Evolutionary conservation across 2,329 filamentous ascomycete species (phyloP).

Genomic region (Aureobasidium melanogenum): DNA sequence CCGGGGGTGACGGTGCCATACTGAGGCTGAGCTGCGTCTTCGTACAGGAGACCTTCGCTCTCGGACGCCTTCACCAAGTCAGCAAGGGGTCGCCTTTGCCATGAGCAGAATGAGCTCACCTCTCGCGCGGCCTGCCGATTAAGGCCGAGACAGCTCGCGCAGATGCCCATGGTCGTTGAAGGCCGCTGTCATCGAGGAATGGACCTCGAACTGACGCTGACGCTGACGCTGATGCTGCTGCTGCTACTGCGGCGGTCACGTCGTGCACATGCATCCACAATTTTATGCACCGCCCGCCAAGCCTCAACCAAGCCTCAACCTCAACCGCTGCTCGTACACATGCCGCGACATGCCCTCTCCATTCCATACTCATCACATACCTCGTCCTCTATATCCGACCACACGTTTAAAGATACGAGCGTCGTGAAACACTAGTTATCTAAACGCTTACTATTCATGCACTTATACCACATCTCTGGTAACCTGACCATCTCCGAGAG

Average conservation of each 20-base stretch:
- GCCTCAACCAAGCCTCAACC: slow-evolving; percentile 6
- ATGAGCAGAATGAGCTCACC: slow-evolving; percentile 25
- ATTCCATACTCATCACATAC: slow-evolving; percentile 18
- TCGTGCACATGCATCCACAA: background rate
- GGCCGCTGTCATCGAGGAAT: slow-evolving; percentile 7
- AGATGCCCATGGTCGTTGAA: slow-evolving; percentile 35
- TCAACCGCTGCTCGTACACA: background rate
- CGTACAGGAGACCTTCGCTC: slow-evolving; percentile 36
- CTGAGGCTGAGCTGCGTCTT: slow-evolving; percentile 34
- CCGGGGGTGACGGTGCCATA: slow-evolving; percentile 35
- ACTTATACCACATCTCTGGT: background rate
- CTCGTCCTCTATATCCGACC: background rate
- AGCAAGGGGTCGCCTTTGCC: slow-evolving; percentile 2
- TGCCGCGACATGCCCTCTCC: background rate
- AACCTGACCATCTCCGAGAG: background rate
- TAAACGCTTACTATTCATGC: background rate
- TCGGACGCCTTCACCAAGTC: slow-evolving; percentile 34
- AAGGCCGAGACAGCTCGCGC: slow-evolving; percentile 40
- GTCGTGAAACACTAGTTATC: background rate
- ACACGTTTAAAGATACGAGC: background rate
- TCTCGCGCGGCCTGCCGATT: slow-evolving; percentile 36
- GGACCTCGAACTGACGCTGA: background rate
- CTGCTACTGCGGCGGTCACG: background rate
- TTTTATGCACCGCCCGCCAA: background rate
- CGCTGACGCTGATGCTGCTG: too few species aligned